These are phyloP conservation scores for Singerocomus inundabilis DNA, from an alignment of 1,284 basidiomycete genomes.

Conservation along the genomic window DNA sequence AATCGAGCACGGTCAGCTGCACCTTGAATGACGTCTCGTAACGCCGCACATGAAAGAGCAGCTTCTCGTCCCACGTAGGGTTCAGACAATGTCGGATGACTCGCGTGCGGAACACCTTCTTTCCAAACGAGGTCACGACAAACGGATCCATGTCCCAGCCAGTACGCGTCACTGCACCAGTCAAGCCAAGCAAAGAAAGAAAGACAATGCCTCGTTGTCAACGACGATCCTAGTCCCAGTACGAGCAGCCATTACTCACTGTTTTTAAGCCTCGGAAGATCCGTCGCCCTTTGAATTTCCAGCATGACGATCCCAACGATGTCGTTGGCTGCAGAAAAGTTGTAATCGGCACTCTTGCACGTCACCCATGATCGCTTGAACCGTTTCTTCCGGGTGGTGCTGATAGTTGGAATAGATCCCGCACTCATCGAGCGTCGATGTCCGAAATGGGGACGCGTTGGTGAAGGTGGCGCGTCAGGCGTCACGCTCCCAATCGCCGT, in stretches of 20 bases:
- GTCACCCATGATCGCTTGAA: slow-evolving; percentile 30
- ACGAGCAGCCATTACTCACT: slow-evolving; percentile 50
- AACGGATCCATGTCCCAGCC: slow-evolving; percentile 99
- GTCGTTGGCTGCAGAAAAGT: slow-evolving; percentile 70
- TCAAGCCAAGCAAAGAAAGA: background rate
- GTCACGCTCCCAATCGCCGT: slow-evolving; percentile 11
- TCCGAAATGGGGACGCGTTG: slow-evolving; percentile 17
- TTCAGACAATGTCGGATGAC: slow-evolving; percentile 87
- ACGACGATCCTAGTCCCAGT: background rate
- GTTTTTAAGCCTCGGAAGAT: slow-evolving; percentile 86
- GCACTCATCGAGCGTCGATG: slow-evolving; percentile 35
- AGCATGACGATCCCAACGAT: slow-evolving; percentile 94
- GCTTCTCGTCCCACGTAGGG: slow-evolving; percentile 93
- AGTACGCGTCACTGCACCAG: slow-evolving; percentile 65
- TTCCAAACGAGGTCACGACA: slow-evolving; percentile 92
- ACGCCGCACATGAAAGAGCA: slow-evolving; percentile 91
- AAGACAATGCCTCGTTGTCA: too few species aligned
- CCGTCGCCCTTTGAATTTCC: slow-evolving; percentile 66
- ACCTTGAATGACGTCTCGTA: slow-evolving; percentile 82
- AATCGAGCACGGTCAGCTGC: slow-evolving; percentile 84
- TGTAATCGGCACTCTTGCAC: slow-evolving; percentile 49
- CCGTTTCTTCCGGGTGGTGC: slow-evolving; percentile 24
- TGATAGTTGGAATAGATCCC: slow-evolving; percentile 29
- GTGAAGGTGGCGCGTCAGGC: slow-evolving; percentile 15
- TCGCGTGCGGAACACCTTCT: slow-evolving; percentile 94